These are phyloP conservation scores for Nasturtium officinale DNA, from an alignment of 345 rosid genomes.

Conservation along the genomic window DNA sequence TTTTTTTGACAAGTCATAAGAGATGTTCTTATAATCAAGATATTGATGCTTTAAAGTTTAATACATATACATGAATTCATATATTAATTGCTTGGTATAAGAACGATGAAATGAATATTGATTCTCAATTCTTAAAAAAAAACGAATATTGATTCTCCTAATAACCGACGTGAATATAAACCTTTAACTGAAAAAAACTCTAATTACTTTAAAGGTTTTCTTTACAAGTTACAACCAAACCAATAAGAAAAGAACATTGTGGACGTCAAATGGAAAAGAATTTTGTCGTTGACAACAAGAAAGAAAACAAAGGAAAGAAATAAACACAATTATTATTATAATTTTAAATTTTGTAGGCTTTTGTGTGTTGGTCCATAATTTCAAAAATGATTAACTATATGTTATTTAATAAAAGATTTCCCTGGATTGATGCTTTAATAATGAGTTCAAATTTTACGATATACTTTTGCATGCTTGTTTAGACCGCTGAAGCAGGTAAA, in stretches of 20 bases:
- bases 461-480: neutral
- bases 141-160: neutral
- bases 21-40: neutral
- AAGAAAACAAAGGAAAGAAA: neutral
- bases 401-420: no score
- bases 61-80: no score
- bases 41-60: neutral
- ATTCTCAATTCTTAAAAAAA: no score
- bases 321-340: neutral
- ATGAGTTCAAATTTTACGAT: neutral
- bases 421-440: neutral
- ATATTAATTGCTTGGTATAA: constrained; percentile 1
- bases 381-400: neutral
- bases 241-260: constrained; percentile 8
- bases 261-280: constrained; percentile 10
- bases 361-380: neutral
- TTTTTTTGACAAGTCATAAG: neutral
- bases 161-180: constrained; percentile 13
- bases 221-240: no score
- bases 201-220: constrained; percentile 1
- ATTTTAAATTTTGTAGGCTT: no score
- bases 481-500: neutral
- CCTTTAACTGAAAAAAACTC: neutral
- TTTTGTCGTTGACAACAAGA: constrained; percentile 23
- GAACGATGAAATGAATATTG: neutral